A percentile compares a stretch with the other conserved stretches of the same genome.
Evolutionary conservation across 345 rosid genomes (phyloP).

Genomic region (Acer campestre): DNA sequence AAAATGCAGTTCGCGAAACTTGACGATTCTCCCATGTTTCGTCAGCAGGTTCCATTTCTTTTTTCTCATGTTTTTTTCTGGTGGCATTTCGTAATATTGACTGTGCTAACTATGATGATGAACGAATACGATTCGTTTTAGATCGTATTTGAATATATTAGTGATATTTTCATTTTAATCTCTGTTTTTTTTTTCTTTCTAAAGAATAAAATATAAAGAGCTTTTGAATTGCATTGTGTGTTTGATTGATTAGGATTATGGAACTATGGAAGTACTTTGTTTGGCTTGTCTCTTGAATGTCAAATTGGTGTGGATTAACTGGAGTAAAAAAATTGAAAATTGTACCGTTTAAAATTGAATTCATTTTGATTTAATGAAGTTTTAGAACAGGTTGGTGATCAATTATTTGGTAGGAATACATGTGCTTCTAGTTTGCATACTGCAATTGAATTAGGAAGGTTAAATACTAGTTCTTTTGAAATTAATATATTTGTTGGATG

Average conservation of each 20-base stretch:
- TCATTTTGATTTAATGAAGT: not conserved
- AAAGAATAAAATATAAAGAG: not conserved
- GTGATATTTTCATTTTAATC: not conserved
- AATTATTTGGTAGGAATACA: not conserved
- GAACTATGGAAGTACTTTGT: not conserved
- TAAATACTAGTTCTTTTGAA: not conserved
- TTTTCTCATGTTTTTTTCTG: not conserved
- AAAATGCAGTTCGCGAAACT: slow-evolving; percentile 70
- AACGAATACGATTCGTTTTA: not conserved
- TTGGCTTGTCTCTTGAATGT: not conserved
- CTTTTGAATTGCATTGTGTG: not conserved
- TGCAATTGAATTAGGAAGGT: not conserved
- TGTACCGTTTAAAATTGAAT: too few relatives aligned
- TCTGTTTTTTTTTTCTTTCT: not conserved
- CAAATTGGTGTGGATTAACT: not conserved
- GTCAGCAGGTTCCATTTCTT: slow-evolving; percentile 59
- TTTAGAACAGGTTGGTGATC: not conserved
- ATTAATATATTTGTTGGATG: not conserved
- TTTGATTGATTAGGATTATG: not conserved
- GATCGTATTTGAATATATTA: not conserved
- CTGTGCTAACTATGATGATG: not conserved
- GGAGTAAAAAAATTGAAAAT: not conserved
- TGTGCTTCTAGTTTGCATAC: not conserved
- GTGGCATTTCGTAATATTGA: not conserved
- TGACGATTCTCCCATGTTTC: slow-evolving; percentile 88